Evolutionary conservation across 306 rosid genomes (phyloP), one percentile per base, ranked within the genome.

Genomic region (Castanopsis chinensis): DNA sequence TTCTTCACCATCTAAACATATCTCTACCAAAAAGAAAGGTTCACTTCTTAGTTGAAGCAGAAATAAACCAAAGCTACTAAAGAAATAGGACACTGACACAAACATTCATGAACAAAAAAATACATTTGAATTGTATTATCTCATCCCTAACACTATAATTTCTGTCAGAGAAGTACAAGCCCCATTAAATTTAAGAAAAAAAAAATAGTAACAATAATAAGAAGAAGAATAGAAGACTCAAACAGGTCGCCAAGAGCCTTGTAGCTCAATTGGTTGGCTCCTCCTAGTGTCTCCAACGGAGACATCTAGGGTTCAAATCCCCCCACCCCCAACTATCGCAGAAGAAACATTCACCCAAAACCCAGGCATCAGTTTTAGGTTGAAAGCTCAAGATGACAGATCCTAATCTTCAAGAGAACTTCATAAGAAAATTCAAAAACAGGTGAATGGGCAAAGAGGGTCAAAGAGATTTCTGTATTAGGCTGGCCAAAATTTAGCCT

Each of bases 1-100:
- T 35, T 89, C 87, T 78, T 93, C 97, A 33, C 91, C 97, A 25
- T 89, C 94, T 75, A 95, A 84, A 82, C 27, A 70, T 69, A 85
- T 81, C 89, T 91, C 99, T 93, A 75, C 79, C 77, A 30, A 30
- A 25, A 72, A 51, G 61, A 82, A 19, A 78, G 72, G 51, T 54
- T 5, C 15, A 76, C 25, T 54, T 54, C 71, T 55, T 61, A 19
- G 30, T 28, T 14, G 79, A 54, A 64, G 54, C 69, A 64, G 64
- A 68, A 53, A 41, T 59, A 45, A 82, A 65, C 65, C 32, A 28
- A 59, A 61, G 20, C 28, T 30, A 58, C 49, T 64, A n/a, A 72
- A 72, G 78, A 77, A 21, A 61, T 52, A 71, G 20, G 15, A 37
- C 18, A 7, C 57, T 67, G n/a, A 64, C 58, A 18, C 65, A 33